Evolutionary conservation across 495 filamentous ascomycete genomes (phyloP).

Genomic region (Halenospora varia): DNA sequence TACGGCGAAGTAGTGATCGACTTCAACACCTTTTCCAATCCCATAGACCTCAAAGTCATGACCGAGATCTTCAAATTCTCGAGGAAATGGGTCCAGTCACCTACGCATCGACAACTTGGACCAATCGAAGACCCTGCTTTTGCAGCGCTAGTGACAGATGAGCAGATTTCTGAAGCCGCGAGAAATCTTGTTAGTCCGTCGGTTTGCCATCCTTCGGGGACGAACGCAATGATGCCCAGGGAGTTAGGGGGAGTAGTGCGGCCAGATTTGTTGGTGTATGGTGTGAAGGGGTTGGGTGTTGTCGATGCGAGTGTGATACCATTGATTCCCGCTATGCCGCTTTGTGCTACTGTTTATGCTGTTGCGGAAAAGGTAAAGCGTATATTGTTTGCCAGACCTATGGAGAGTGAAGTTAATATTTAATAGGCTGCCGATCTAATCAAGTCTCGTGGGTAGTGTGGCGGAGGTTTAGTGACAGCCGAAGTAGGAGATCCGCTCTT

Average conservation of each 20-base stretch:
- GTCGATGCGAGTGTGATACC: conserved; percentile 36
- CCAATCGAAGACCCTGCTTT: background rate
- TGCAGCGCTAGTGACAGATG: background rate
- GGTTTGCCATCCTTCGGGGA: conserved; percentile 34
- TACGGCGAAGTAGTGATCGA: conserved; percentile 19
- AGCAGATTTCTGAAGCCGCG: background rate
- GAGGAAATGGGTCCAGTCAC: conserved; percentile 17
- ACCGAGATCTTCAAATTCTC: conserved; percentile 10
- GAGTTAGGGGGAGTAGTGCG: conserved; percentile 37
- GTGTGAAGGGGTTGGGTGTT: conserved; percentile 30
- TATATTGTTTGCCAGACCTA: background rate
- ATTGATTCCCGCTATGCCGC: conserved; percentile 33
- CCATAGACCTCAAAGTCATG: conserved; percentile 18
- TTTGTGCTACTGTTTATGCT: conserved; percentile 42
- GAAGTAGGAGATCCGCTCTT: background rate
- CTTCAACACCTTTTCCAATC: conserved; percentile 18
- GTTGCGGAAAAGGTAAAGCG: conserved; percentile 43
- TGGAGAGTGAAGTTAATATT: background rate
- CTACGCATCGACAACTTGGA: conserved; percentile 4
- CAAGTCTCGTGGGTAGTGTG: no score
- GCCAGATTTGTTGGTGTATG: conserved; percentile 30
- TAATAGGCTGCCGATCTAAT: background rate
- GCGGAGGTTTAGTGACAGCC: background rate
- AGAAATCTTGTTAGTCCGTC: background rate
- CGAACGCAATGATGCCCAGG: conserved; percentile 34